These are phyloP conservation scores for Betula pendula DNA, from an alignment of 306 rosid genomes.

Conservation along the genomic window DNA sequence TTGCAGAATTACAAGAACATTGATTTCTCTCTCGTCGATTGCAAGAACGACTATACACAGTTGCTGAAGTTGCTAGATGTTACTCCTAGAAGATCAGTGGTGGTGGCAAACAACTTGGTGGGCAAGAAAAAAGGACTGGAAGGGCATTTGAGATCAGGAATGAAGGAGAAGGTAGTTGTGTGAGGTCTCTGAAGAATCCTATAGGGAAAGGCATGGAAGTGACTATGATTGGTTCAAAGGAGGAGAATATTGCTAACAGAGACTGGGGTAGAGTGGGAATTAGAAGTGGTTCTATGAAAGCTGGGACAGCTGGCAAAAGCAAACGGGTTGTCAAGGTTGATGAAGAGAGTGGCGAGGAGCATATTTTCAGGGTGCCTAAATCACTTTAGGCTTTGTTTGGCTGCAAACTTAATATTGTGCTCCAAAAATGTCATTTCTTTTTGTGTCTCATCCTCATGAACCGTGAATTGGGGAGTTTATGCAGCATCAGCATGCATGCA, in stretches of 20 bases:
- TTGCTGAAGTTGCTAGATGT: constrained; percentile 48
- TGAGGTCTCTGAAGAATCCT: constrained; percentile 52
- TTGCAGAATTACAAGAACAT: constrained; percentile 48
- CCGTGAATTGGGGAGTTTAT: too few relatives aligned
- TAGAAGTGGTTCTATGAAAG: constrained; percentile 17
- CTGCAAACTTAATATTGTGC: neutral
- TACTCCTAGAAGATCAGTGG: constrained; percentile 53
- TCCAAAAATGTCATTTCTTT: too few relatives aligned
- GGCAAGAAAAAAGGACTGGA: constrained; percentile 40
- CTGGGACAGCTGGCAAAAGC: constrained; percentile 45
- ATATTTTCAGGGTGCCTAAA: constrained; percentile 50
- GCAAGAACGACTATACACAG: constrained; percentile 40
- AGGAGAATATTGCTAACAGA: constrained; percentile 17
- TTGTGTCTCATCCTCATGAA: too few relatives aligned
- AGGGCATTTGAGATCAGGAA: constrained; percentile 36
- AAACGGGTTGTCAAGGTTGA: constrained; percentile 59
- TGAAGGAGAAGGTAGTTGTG: constrained; percentile 39
- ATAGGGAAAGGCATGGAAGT: constrained; percentile 63
- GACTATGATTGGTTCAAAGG: constrained; percentile 40
- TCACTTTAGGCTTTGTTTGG: constrained; percentile 9
- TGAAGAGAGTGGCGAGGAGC: constrained; percentile 73
- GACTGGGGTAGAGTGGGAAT: constrained; percentile 5
- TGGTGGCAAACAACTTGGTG: constrained; percentile 54
- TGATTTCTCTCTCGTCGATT: constrained; percentile 63
- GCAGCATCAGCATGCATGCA: too few relatives aligned